Conservation (phyloP, 1,139 yeast genomes). For the Taphrina deformans region DNA sequence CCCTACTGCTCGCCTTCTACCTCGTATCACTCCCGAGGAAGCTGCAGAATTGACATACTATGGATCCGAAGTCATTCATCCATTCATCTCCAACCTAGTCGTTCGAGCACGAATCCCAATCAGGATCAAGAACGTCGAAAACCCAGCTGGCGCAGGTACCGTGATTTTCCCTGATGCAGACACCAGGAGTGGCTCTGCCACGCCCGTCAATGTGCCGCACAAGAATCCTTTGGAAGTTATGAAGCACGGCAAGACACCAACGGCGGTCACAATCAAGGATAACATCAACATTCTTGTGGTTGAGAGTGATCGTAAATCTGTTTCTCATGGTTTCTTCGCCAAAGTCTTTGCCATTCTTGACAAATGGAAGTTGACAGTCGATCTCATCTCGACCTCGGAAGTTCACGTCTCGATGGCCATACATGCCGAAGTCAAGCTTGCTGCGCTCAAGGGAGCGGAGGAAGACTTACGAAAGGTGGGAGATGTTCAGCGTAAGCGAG, state of each 20-base stretch:
- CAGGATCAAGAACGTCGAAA: constrained; percentile 90
- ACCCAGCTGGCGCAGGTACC: constrained; percentile 88
- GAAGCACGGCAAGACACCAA: constrained; percentile 70
- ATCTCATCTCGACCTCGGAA: constrained; percentile 92
- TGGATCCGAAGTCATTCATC: constrained; percentile 97
- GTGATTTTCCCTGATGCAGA: constrained; percentile 87
- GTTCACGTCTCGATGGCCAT: constrained; percentile 98
- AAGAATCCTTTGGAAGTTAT: constrained; percentile 43
- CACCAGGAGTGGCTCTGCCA: constrained; percentile 77
- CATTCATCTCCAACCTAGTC: constrained; percentile 98
- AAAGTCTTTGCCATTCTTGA: constrained; percentile 84
- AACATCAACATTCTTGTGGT: constrained; percentile 88
- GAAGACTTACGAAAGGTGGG: constrained; percentile 78
- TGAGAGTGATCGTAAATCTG: constrained; percentile 88
- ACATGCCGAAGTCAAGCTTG: constrained; percentile 60
- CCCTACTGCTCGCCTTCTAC: constrained; percentile 78
- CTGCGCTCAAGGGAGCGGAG: constrained; percentile 52
- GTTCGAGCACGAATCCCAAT: constrained; percentile 94
- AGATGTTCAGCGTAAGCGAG: constrained; percentile 79
- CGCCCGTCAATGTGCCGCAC: constrained; percentile 71
- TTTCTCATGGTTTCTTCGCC: constrained; percentile 93
- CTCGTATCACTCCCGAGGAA: constrained; percentile 94
- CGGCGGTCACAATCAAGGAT: constrained; percentile 94
- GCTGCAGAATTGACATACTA: constrained; percentile 97
- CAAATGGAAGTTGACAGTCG: constrained; percentile 82